These are phyloP conservation scores for Afroboletus lepidellus DNA, from an alignment of 1,284 basidiomycete genomes.

Conservation along the genomic window DNA sequence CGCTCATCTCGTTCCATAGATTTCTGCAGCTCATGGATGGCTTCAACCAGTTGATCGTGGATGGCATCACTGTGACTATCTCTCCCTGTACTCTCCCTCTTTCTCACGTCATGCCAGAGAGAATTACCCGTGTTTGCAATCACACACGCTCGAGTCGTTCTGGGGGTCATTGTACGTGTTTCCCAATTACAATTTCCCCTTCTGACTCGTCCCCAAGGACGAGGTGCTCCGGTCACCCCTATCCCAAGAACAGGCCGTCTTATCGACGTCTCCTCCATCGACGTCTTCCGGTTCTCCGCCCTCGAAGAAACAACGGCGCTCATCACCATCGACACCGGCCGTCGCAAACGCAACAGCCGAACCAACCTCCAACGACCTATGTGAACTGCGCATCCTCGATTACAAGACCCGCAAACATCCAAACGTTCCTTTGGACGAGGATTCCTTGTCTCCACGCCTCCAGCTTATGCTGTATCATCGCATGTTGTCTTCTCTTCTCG, in stretches of 20 bases:
- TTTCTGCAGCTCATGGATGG: conserved; percentile 63
- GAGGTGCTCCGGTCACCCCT: conserved; percentile 17
- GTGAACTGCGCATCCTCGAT: conserved; percentile 60
- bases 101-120: conserved; percentile 40
- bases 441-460: conserved; percentile 63
- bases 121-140: conserved; percentile 76
- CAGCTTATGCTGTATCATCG: conserved; percentile 86
- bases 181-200: conserved; percentile 9
- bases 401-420: conserved; percentile 69
- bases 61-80: conserved; percentile 49
- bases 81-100: background rate
- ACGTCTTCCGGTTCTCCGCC: conserved; percentile 6
- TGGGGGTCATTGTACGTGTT: conserved; percentile 62
- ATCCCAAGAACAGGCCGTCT: background rate
- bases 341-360: background rate
- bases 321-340: background rate
- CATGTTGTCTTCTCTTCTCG: conserved; percentile 57
- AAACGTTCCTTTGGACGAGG: conserved; percentile 59
- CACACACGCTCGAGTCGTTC: conserved; percentile 52
- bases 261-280: background rate
- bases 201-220: conserved; percentile 41
- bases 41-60: conserved; percentile 46
- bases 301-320: conserved; percentile 19
- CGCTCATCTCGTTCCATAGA: conserved; percentile 33
- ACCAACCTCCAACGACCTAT: conserved; percentile 12